Base-by-base conservation (phyloP, 495 filamentous ascomycete species). In the Aspergillus saccharolyticus region DNA sequence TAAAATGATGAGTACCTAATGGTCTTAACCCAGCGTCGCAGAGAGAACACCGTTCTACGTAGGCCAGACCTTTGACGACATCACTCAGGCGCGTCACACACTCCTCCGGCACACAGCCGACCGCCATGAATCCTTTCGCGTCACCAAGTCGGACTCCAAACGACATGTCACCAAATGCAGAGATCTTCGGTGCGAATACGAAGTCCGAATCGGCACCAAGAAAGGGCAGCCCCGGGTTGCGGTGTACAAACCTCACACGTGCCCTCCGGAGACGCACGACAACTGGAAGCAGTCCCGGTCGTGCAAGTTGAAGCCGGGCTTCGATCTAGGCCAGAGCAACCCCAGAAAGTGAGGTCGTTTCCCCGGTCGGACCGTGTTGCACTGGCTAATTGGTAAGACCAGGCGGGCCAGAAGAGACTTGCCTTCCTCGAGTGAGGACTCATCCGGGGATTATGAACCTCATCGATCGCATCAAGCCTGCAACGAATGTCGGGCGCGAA, bases 391-490 rank as follows among this genome's bases (percentile, higher is more conserved):
- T 39, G 2, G 2, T 39, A 12, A 28, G 25, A 39, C 7, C 10
- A 39, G 33, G 12, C 33, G 10, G 7, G 33, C 4, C 7, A 5
- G 33, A 15, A 5, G 33, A 2, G 10, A 39, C 12, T 39, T 15
- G 33, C 4, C 18, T 1, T 17, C 22, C 15, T 50, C 47, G 22
- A 50, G 47, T 17, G 25, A 28, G 3, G 25, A 28, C 4, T n/a
- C n/a, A n/a, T n/a, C n/a, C n/a, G 22, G 30, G 47, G 17, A 5
- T 14, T 10, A 17, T 28, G 21, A 50, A 15, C 47, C 24, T 14
- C 47, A 50, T 3, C 47, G 47, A 24, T 50, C 47, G 22, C 47
- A 24, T 24, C 47, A 50, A 18, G 47, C 47, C 21, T 50, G 47
- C 17, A 28, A 17, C 10, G 22, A 24, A 17, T 50, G 47, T 28